Conservation (phyloP, 2,329 filamentous ascomycete genomes). For the Diaporthe helianthi region DNA sequence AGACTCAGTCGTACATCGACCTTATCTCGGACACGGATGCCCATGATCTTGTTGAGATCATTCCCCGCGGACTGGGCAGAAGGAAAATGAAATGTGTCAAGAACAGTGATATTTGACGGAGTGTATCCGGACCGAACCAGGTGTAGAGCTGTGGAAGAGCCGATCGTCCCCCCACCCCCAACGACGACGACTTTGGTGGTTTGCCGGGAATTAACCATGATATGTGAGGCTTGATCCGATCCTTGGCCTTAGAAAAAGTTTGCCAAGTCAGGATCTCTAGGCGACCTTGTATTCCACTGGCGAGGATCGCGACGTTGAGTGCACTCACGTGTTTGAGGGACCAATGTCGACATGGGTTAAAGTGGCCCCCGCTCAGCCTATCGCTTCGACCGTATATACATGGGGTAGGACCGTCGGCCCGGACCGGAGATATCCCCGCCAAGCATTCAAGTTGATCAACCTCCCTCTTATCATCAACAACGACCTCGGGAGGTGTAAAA, state of each 20-base stretch:
- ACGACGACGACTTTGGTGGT: constrained; percentile 48
- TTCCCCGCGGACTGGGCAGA: constrained; percentile 54
- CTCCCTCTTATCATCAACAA: constrained; percentile 21
- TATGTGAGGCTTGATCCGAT: neutral
- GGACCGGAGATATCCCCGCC: constrained; percentile 26
- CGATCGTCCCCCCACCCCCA: constrained; percentile 56
- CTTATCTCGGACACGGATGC: constrained; percentile 44
- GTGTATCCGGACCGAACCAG: constrained; percentile 52
- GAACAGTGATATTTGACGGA: constrained; percentile 51
- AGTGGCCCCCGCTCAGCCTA: neutral
- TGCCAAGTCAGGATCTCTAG: neutral
- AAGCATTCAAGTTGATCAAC: constrained; percentile 19
- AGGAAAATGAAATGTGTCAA: constrained; percentile 54
- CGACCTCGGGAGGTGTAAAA: neutral
- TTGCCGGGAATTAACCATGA: constrained; percentile 39
- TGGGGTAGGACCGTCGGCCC: constrained; percentile 5
- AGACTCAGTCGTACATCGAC: constrained; percentile 43
- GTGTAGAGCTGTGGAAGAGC: constrained; percentile 55
- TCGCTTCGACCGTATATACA: constrained; percentile 21
- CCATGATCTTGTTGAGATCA: constrained; percentile 57
- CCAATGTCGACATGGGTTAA: neutral
- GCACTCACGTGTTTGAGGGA: constrained; percentile 15
- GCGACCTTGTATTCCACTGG: neutral
- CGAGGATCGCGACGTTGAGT: neutral
- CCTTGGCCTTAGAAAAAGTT: neutral